Evolutionary conservation across 2,329 filamentous ascomycete species (phyloP).

Genomic region (Fusarium robinianum): DNA sequence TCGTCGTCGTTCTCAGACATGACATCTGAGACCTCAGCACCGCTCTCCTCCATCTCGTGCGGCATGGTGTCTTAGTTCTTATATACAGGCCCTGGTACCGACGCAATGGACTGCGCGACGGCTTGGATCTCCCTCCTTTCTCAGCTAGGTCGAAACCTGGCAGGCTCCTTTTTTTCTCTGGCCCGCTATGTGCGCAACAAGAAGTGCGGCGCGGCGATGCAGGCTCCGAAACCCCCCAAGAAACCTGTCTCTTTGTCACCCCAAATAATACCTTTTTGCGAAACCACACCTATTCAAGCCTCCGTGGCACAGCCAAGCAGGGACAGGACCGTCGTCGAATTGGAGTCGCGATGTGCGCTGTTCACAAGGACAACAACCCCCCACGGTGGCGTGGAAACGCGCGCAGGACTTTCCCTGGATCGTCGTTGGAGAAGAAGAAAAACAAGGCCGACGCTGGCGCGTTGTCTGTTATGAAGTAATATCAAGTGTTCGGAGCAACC

Average conservation of each 20-base stretch:
- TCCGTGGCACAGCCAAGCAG: slow-evolving; percentile 39
- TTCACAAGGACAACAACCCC: slow-evolving; percentile 26
- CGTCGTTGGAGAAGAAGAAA: no score
- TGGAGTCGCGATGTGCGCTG: slow-evolving; percentile 20
- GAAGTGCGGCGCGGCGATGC: slow-evolving; percentile 41
- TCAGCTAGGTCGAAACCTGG: slow-evolving; percentile 26
- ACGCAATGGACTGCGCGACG: slow-evolving; percentile 25
- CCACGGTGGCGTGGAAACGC: slow-evolving; percentile 30
- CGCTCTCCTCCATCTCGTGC: slow-evolving; percentile 57
- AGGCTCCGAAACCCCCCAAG: slow-evolving; percentile 38
- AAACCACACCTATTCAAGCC: slow-evolving; percentile 42
- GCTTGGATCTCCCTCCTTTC: slow-evolving; percentile 30
- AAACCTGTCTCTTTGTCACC: slow-evolving; percentile 31
- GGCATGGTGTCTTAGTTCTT: slow-evolving; percentile 60
- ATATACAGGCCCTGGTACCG: slow-evolving; percentile 44
- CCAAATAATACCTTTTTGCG: slow-evolving; percentile 39
- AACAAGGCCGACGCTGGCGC: slow-evolving; percentile 19
- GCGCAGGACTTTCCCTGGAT: slow-evolving; percentile 22
- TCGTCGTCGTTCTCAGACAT: slow-evolving; percentile 65
- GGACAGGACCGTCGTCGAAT: slow-evolving; percentile 32
- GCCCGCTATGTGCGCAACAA: no score
- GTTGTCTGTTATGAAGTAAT: slow-evolving; percentile 20
- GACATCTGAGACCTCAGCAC: slow-evolving; percentile 60
- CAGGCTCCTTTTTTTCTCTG: slow-evolving; percentile 22
- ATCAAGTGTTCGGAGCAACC: slow-evolving; percentile 18